Percentiles rank a stretch among this genome's conserved stretches.
These are phyloP conservation scores for Podaxis sp. DNA, from an alignment of 768 basidiomycete genomes.

Conservation along the genomic window DNA sequence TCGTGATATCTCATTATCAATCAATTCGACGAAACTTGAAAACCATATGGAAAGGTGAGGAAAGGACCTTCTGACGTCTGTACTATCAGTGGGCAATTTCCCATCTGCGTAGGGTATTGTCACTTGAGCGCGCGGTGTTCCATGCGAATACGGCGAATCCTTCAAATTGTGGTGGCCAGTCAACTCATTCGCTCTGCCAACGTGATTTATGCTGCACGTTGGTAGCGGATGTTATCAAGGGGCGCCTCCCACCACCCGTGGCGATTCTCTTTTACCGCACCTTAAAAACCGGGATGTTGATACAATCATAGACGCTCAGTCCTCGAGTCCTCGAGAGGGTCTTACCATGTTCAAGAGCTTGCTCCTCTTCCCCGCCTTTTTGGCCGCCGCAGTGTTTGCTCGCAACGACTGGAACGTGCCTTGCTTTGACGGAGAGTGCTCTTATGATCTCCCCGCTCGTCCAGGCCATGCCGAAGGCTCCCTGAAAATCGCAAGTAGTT, in stretches of 20 bases:
- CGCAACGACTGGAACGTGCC: constrained; percentile 19
- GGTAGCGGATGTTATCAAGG: not conserved
- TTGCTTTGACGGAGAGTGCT: constrained; percentile 15
- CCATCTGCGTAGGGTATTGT: not conserved
- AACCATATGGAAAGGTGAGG: not conserved
- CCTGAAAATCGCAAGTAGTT: constrained; percentile 15
- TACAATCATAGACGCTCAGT: not conserved
- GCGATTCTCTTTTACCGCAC: not conserved
- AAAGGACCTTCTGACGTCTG: not conserved
- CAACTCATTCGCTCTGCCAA: not conserved
- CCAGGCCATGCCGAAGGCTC: constrained; percentile 8
- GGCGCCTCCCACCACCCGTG: not conserved
- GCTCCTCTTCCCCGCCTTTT: not conserved
- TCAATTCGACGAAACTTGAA: not conserved
- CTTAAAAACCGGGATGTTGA: not conserved
- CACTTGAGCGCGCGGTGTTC: not conserved
- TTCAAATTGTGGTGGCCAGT: not conserved
- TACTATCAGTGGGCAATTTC: not conserved
- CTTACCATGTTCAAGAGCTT: not conserved
- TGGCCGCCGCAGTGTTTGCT: not conserved
- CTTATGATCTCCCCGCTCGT: constrained; percentile 16
- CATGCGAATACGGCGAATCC: not conserved
- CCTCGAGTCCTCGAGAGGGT: not conserved
- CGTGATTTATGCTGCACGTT: not conserved
- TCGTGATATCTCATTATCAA: not conserved